phyloP scores from a whole-genome alignment of 2,329 filamentous ascomycete species.

The Aspergillus sp. region DNA sequence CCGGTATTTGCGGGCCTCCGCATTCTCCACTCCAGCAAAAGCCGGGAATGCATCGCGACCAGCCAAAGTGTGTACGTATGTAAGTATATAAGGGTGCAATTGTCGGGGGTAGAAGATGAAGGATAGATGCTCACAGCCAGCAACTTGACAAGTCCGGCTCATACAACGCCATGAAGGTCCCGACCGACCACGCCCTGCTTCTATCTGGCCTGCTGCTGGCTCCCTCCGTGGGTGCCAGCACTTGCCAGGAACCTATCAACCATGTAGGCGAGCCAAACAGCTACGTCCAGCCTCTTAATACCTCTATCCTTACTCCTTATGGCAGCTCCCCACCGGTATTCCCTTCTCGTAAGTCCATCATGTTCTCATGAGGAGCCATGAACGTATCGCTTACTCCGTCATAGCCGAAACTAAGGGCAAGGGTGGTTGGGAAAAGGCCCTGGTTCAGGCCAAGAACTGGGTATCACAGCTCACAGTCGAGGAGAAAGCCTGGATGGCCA shows the following conservation, averaged over 20 bases:
- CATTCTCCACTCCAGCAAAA: neutral
- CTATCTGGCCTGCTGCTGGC: neutral
- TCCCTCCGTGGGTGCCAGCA: neutral
- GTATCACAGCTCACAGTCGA: slow-evolving; percentile 23
- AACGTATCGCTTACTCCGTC: neutral
- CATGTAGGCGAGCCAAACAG: slow-evolving; percentile 11
- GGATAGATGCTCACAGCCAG: no score
- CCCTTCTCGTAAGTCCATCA: slow-evolving; percentile 21
- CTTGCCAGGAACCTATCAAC: neutral
- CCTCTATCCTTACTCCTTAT: slow-evolving; percentile 22
- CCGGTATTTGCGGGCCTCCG: neutral
- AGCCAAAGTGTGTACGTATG: neutral
- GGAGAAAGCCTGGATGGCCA: slow-evolving; percentile 32
- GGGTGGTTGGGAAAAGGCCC: slow-evolving; percentile 24
- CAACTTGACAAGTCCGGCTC: no score
- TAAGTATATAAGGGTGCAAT: neutral
- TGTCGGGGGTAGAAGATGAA: neutral
- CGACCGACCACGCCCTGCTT: neutral
- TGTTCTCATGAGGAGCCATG: neutral
- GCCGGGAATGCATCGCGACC: neutral
- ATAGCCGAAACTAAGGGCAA: slow-evolving; percentile 22
- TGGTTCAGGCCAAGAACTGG: slow-evolving; percentile 17
- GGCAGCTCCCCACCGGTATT: slow-evolving; percentile 20
- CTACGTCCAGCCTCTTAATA: slow-evolving; percentile 23
- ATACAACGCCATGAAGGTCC: slow-evolving; percentile 1